Percentiles rank a stretch among this genome's conserved stretches.
phyloP scores from a whole-genome alignment of 768 basidiomycete genomes.

The Boletus rufocinnamomeus region DNA sequence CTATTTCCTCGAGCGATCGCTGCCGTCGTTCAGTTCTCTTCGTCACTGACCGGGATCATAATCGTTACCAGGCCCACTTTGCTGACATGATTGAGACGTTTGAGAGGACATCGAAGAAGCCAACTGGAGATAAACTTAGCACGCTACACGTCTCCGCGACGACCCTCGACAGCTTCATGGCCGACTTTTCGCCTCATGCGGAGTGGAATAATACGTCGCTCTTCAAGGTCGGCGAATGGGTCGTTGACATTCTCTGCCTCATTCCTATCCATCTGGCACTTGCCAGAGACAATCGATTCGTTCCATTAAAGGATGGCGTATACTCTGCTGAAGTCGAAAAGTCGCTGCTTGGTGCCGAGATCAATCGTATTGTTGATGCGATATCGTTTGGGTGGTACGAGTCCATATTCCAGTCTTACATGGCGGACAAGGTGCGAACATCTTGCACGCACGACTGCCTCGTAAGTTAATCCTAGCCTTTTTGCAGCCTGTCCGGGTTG shows the following conservation, averaged over 20 bases:
- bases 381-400: conserved; percentile 70
- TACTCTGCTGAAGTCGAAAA: conserved; percentile 51
- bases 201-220: conserved; percentile 35
- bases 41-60: conserved; percentile 40
- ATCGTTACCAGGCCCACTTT: conserved; percentile 45
- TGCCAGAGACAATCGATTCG: conserved; percentile 58
- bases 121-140: conserved; percentile 46
- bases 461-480: neutral
- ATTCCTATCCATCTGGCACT: conserved; percentile 67
- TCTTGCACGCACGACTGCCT: neutral
- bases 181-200: conserved; percentile 1
- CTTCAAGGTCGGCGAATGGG: conserved; percentile 58
- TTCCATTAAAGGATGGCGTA: conserved; percentile 61
- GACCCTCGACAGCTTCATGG: conserved; percentile 29
- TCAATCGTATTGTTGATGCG: conserved; percentile 53
- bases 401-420: conserved; percentile 61
- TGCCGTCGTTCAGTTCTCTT: conserved; percentile 42
- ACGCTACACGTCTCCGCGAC: conserved; percentile 36
- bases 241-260: conserved; percentile 59
- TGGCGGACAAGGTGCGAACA: conserved; percentile 50
- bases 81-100: conserved; percentile 46
- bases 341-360: conserved; percentile 58
- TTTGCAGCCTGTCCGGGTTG: conserved; percentile 57
- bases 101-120: conserved; percentile 53
- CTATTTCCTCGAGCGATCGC: conserved; percentile 38